phyloP scores from a whole-genome alignment of 306 rosid species.

The Carpinus fangiana region DNA sequence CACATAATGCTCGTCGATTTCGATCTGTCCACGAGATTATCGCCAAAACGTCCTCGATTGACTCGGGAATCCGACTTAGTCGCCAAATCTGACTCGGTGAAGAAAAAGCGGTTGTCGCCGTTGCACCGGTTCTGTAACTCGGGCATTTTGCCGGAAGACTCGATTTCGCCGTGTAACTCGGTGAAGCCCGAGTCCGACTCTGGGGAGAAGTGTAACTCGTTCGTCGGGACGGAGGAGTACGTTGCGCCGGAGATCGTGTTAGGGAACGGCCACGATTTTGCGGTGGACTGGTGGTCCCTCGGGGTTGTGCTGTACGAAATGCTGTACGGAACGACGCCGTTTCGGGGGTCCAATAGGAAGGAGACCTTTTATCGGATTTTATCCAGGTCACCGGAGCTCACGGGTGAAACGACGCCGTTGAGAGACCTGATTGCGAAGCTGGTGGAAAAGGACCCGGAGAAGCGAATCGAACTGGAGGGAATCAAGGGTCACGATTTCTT shows the following conservation, averaged over 20 bases:
- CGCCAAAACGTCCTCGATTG: slow-evolving; percentile 39
- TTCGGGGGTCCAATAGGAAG: slow-evolving; percentile 58
- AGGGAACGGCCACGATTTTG: slow-evolving; percentile 72
- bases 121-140: slow-evolving; percentile 42
- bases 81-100: slow-evolving; percentile 9
- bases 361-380: slow-evolving; percentile 71
- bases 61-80: slow-evolving; percentile 32
- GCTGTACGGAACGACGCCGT: slow-evolving; percentile 79
- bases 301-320: slow-evolving; percentile 76
- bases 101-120: slow-evolving; percentile 30
- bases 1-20: slow-evolving; percentile 95
- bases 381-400: slow-evolving; percentile 39
- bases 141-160: slow-evolving; percentile 31
- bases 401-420: slow-evolving; percentile 55
- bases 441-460: slow-evolving; percentile 62
- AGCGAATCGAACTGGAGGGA: slow-evolving; percentile 55
- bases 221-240: slow-evolving; percentile 96
- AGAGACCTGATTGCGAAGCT: slow-evolving; percentile 56
- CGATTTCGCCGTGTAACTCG: not conserved
- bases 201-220: slow-evolving; percentile 77
- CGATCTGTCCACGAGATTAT: slow-evolving; percentile 70
- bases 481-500: slow-evolving; percentile 78
- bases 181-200: slow-evolving; percentile 35
- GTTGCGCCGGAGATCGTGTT: slow-evolving; percentile 82
- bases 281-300: slow-evolving; percentile 94